Percentiles rank a stretch among this genome's conserved stretches.
phyloP scores from a whole-genome alignment of 495 filamentous ascomycete genomes.

The Penicillium arizonense region DNA sequence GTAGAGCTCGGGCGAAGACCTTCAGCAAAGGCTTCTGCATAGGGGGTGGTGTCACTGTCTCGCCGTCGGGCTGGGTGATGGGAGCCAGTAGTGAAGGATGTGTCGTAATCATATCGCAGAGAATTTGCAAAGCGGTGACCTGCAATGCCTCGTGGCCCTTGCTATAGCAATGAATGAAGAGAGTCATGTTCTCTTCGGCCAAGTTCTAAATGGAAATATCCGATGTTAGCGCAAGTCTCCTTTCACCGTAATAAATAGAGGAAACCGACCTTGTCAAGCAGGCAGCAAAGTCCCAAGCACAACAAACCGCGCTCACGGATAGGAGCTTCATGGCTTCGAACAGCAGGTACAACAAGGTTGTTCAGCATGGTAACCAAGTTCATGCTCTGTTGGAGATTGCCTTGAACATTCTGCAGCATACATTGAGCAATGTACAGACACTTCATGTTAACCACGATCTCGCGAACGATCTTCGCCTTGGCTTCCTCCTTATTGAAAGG shows the following conservation, averaged over 20 bases:
- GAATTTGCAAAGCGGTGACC: constrained; percentile 83
- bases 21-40: constrained; percentile 67
- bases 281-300: constrained; percentile 85
- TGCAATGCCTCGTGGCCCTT: constrained; percentile 90
- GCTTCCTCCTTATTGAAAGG: constrained; percentile 67
- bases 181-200: constrained; percentile 86
- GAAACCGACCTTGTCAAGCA: constrained; percentile 72
- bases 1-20: constrained; percentile 73
- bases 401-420: constrained; percentile 89
- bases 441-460: constrained; percentile 97
- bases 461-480: constrained; percentile 76
- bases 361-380: constrained; percentile 93
- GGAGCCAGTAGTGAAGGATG: constrained; percentile 73
- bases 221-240: constrained; percentile 9
- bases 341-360: constrained; percentile 92
- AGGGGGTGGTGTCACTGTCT: constrained; percentile 37
- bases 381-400: constrained; percentile 79
- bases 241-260: neutral
- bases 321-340: constrained; percentile 87
- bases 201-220: constrained; percentile 51
- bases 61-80: constrained; percentile 38
- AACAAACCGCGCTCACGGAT: constrained; percentile 87
- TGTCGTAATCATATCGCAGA: constrained; percentile 89
- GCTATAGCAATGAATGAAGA: constrained; percentile 94
- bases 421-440: constrained; percentile 96